Evolutionary conservation across 2,329 filamentous ascomycete genomes (phyloP).

Genomic region (Ophiostoma himal-ulmi): DNA sequence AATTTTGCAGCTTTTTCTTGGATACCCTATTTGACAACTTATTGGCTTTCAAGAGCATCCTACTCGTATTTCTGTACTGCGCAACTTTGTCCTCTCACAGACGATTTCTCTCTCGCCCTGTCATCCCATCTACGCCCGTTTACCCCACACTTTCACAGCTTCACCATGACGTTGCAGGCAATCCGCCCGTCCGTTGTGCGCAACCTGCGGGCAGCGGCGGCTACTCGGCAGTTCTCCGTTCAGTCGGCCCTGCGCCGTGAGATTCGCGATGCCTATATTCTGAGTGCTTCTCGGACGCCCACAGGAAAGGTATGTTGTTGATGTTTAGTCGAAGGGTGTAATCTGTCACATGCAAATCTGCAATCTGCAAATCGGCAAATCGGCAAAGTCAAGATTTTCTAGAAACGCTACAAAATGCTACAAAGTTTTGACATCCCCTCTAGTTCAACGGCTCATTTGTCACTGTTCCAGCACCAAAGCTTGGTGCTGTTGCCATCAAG

Average conservation of each 20-base stretch:
- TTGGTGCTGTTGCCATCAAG: slow-evolving; percentile 88
- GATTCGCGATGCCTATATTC: slow-evolving; percentile 86
- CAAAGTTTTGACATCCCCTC: neutral
- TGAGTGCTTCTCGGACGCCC: slow-evolving; percentile 84
- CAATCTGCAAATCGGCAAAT: neutral
- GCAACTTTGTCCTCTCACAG: neutral
- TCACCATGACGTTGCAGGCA: slow-evolving; percentile 23
- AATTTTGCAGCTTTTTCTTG: neutral
- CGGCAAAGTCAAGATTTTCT: neutral
- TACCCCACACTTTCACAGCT: slow-evolving; percentile 17
- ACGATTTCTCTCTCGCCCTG: neutral
- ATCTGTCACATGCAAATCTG: slow-evolving; percentile 12
- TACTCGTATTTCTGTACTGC: neutral
- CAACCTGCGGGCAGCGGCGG: slow-evolving; percentile 31
- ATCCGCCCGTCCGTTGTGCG: slow-evolving; percentile 20
- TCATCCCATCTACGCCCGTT: neutral
- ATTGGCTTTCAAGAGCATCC: neutral
- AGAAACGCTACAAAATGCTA: neutral
- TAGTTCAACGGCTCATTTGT: slow-evolving; percentile 93
- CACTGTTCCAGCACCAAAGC: slow-evolving; percentile 74
- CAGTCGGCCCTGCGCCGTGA: slow-evolving; percentile 39
- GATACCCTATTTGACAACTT: neutral
- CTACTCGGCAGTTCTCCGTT: slow-evolving; percentile 44
- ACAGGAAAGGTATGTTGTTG: slow-evolving; percentile 66
- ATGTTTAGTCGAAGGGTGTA: neutral